Evolutionary conservation across 139 green algal species (phyloP).

Genomic region (Raphidocelis subcapitata): DNA sequence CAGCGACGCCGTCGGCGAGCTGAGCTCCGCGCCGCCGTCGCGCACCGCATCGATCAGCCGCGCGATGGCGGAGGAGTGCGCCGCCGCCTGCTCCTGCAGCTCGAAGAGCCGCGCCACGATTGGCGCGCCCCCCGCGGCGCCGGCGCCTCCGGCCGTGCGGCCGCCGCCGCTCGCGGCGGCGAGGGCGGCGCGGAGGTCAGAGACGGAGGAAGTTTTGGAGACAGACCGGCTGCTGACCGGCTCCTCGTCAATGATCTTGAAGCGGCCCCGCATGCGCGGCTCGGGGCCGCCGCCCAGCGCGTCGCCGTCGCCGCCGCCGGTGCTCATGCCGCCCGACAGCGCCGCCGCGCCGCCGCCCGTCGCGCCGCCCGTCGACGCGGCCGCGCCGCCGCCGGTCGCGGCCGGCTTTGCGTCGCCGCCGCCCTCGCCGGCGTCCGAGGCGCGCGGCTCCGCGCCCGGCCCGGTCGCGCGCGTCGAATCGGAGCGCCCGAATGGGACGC

Average conservation of each 20-base stretch:
- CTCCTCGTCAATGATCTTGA: constrained; percentile 81
- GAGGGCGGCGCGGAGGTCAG: constrained; percentile 31
- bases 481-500: too few relatives aligned
- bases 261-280: constrained; percentile 71
- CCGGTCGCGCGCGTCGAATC: too few relatives aligned
- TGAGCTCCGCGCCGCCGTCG: background rate
- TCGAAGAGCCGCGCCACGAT: constrained; percentile 63
- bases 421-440: too few relatives aligned
- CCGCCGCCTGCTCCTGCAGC: constrained; percentile 51
- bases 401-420: too few relatives aligned
- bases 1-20: background rate
- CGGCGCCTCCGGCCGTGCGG: background rate
- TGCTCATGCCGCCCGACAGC: too few relatives aligned
- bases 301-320: too few relatives aligned
- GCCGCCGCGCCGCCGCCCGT: too few relatives aligned
- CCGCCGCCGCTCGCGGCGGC: background rate
- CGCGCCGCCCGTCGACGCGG: too few relatives aligned
- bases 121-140: background rate
- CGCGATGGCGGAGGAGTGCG: constrained; percentile 23
- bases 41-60: constrained; percentile 15
- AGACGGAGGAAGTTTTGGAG: constrained; percentile 29
- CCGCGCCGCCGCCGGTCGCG: too few relatives aligned
- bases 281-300: constrained; percentile 10
- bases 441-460: too few relatives aligned
- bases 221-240: background rate